Evolutionary conservation across 768 basidiomycete genomes (phyloP).

Genomic region (Crassisporium funariophilum): DNA sequence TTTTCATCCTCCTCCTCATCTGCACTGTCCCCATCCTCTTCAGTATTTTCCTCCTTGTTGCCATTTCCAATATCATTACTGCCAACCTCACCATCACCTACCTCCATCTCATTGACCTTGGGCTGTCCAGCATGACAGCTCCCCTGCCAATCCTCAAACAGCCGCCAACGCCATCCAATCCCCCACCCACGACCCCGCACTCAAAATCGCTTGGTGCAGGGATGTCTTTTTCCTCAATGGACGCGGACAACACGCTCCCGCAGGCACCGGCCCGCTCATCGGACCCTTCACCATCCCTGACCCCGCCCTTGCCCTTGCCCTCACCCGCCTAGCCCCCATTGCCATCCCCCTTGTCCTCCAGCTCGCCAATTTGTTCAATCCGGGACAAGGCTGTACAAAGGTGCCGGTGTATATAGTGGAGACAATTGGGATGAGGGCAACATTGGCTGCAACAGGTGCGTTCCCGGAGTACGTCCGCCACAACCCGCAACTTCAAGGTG

Average conservation of each 20-base stretch:
- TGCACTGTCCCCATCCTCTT: too few relatives aligned
- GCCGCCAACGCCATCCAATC: constrained; percentile 54
- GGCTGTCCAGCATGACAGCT: too few relatives aligned
- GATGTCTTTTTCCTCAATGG: constrained; percentile 85
- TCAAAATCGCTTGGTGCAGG: constrained; percentile 76
- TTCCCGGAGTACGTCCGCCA: constrained; percentile 65
- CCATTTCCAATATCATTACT: too few relatives aligned
- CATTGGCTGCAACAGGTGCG: constrained; percentile 70
- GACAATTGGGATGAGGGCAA: constrained; percentile 75
- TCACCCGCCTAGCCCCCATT: constrained; percentile 59
- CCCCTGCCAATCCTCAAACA: constrained; percentile 67
- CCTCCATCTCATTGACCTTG: constrained; percentile 39
- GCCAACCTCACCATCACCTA: constrained; percentile 44
- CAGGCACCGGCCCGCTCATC: constrained; percentile 45
- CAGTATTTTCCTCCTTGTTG: too few relatives aligned
- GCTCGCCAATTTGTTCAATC: constrained; percentile 38
- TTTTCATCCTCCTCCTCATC: too few relatives aligned
- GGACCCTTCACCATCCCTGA: constrained; percentile 62
- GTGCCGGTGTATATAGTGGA: constrained; percentile 57
- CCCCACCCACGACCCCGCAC: constrained; percentile 55
- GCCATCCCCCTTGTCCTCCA: constrained; percentile 69
- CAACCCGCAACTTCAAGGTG: constrained; percentile 85
- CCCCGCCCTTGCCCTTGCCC: too few relatives aligned
- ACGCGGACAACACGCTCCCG: constrained; percentile 26
- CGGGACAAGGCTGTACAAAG: constrained; percentile 9